Base-by-base conservation (phyloP, 176 grass and related monocot genomes). In the Carex scoparia region DNA sequence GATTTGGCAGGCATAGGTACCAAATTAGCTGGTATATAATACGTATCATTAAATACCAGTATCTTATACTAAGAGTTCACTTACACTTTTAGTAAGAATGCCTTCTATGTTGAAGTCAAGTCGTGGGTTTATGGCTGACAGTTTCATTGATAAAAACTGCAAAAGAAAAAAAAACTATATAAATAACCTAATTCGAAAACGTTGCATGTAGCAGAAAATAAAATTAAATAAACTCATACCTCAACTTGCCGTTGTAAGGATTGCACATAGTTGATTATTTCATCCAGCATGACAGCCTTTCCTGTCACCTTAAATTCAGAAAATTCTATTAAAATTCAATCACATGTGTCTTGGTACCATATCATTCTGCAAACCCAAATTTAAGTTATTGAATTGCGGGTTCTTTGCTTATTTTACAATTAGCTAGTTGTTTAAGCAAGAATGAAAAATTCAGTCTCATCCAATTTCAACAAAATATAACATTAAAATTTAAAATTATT, bases 61-160 rank as follows among this genome's bases (percentile, higher is more conserved):
- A 79, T 12, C 32, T 27, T 18, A 58, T 42, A 44, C 38, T 58
- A 75, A 53, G 61, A 61, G 18, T 57, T 35, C 48, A 33, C 90
- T 70, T 95, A 95, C 93, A 84, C 86, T 86, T 85, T 92, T 91
- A 15, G 90, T 87, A 68, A 95, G 79, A 79, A 95, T 85, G 63
- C 44, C 19, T 33, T 95, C 90, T 72, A 92, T 85, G 79, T 92
- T 92, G 61, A 92, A 87, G 79, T 91, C 90, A 28, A 95, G 44
- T 23, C 65, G 88, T 79, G 90, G 90, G 76, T 92, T 95, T 57
- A 92, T 86, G 85, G 88, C 80, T 72, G 90, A 81, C 31, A 92
- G 87, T 87, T 95, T 95, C 93, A 95, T 92, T 1, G 93, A 95
- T 61, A 95, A 85, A 87, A 95, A 95, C 93, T 95, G 88, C 40